Conservation (phyloP, 2,329 filamentous ascomycete species). For the Rhynchosporium agropyri region DNA sequence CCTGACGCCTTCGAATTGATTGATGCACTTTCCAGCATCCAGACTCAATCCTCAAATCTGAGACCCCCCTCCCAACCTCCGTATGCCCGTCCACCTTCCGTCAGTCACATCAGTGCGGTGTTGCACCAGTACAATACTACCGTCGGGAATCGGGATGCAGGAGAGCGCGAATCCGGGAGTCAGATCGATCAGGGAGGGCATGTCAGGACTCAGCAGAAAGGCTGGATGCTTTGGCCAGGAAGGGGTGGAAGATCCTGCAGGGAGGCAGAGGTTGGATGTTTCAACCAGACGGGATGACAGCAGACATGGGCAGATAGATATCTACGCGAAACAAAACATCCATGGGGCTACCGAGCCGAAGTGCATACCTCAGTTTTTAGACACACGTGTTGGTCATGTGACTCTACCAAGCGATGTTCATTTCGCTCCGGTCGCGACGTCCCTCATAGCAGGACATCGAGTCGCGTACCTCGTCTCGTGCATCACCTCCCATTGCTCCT, state of each 20-base stretch:
- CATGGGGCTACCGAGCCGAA: too few relatives aligned
- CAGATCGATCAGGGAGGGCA: conserved; percentile 3
- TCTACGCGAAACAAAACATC: neutral
- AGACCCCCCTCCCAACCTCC: too few relatives aligned
- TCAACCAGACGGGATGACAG: neutral
- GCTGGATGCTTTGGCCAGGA: neutral
- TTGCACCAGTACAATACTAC: neutral
- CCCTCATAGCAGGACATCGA: too few relatives aligned
- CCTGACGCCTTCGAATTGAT: neutral
- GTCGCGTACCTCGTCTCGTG: neutral
- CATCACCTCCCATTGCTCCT: neutral
- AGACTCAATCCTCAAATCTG: neutral
- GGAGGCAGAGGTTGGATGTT: neutral
- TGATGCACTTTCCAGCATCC: neutral
- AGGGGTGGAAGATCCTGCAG: neutral
- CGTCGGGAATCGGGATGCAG: neutral
- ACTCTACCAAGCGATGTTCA: neutral
- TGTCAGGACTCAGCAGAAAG: neutral
- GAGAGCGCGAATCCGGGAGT: conserved; percentile 3
- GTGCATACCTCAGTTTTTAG: neutral
- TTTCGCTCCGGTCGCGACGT: too few relatives aligned
- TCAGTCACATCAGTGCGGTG: neutral
- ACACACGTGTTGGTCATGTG: neutral
- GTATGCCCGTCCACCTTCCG: neutral
- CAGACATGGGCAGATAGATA: neutral